phyloP scores from a whole-genome alignment of 1,284 basidiomycete species.

The Sphaerobolus stellatus region DNA sequence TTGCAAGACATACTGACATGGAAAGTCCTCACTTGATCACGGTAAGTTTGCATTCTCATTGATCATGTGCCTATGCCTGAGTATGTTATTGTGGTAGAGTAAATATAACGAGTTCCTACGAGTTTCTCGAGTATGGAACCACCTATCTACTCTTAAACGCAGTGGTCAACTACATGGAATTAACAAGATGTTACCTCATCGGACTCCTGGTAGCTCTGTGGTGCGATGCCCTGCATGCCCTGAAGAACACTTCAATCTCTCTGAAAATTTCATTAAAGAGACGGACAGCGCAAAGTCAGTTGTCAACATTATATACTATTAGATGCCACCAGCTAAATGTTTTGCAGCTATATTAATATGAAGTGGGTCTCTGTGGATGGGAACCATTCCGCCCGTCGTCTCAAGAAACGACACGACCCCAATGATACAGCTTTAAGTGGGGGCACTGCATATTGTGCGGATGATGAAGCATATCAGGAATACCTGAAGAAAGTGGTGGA shows the following conservation, averaged over 20 bases:
- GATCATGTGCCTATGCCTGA: neutral
- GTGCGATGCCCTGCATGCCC: neutral
- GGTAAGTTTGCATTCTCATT: slow-evolving; percentile 13
- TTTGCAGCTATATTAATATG: slow-evolving; percentile 12
- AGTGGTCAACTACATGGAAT: slow-evolving; percentile 29
- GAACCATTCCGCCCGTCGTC: too few relatives aligned
- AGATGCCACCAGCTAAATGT: too few relatives aligned
- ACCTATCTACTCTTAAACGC: slow-evolving; percentile 19
- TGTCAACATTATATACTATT: too few relatives aligned
- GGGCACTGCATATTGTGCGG: slow-evolving; percentile 26
- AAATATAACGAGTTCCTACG: slow-evolving; percentile 25
- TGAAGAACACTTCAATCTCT: neutral
- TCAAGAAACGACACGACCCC: slow-evolving; percentile 30
- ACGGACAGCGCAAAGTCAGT: neutral
- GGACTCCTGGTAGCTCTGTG: neutral
- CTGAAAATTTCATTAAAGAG: neutral
- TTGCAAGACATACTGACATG: slow-evolving; percentile 23
- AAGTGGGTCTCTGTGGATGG: slow-evolving; percentile 24
- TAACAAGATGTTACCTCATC: slow-evolving; percentile 16
- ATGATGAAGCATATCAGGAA: slow-evolving; percentile 15
- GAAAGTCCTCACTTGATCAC: slow-evolving; percentile 17
- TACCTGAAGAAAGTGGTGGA: slow-evolving; percentile 19
- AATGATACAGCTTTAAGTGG: slow-evolving; percentile 27
- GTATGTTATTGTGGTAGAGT: slow-evolving; percentile 17
- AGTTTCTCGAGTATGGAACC: slow-evolving; percentile 23